Evolutionary conservation across 1,284 basidiomycete species (phyloP).

Genomic region (Apiotrichum montevideense): DNA sequence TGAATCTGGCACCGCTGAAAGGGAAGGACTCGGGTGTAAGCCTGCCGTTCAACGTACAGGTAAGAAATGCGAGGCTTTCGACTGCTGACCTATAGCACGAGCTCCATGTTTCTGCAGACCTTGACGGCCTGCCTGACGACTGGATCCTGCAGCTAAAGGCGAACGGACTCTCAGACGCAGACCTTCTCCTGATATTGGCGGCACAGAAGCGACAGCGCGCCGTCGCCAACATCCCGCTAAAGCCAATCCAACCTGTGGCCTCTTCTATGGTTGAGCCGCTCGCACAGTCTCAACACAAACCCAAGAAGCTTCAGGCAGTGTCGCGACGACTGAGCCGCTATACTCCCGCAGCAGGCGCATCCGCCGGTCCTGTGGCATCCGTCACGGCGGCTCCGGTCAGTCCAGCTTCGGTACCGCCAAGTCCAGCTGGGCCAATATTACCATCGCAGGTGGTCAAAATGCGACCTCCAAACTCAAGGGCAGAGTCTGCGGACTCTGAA

Average conservation of each 20-base stretch:
- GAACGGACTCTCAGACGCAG: constrained; percentile 36
- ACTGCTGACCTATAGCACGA: constrained; percentile 30
- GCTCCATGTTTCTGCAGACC: constrained; percentile 37
- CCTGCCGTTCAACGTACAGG: constrained; percentile 39
- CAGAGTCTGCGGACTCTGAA: not conserved
- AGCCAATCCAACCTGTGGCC: not conserved
- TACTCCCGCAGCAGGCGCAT: not conserved
- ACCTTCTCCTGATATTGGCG: constrained; percentile 33
- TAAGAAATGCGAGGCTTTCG: constrained; percentile 10
- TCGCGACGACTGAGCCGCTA: not conserved
- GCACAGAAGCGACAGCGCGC: constrained; percentile 20
- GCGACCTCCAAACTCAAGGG: not conserved
- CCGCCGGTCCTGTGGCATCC: not conserved
- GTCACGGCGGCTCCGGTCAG: not conserved
- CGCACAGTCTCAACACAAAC: not conserved
- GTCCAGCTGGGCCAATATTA: too few relatives aligned
- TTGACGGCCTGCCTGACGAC: constrained; percentile 31
- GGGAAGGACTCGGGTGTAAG: constrained; percentile 19
- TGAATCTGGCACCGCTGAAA: too few relatives aligned
- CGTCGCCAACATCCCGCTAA: not conserved
- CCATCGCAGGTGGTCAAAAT: too few relatives aligned
- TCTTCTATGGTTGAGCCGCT: too few relatives aligned
- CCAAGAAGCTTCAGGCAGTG: not conserved
- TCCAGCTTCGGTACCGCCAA: not conserved
- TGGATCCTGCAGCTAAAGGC: constrained; percentile 33